Percentiles rank a stretch among this genome's conserved stretches.
phyloP scores from a whole-genome alignment of 2,329 filamentous ascomycete genomes.

The Ophiostoma quercus region DNA sequence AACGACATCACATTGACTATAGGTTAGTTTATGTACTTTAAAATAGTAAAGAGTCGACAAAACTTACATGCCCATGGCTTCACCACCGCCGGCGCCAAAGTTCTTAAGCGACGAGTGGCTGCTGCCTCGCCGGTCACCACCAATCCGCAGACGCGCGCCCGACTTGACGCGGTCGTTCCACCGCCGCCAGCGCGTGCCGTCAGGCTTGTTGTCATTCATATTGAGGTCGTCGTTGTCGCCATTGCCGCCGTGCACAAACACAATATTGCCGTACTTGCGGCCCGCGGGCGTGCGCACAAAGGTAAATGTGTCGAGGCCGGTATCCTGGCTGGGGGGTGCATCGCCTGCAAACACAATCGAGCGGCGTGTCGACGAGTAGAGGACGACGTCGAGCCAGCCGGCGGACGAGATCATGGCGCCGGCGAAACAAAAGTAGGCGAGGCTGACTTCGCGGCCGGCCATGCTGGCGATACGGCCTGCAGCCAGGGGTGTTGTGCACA shows the following conservation, averaged over 20 bases:
- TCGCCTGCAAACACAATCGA: slow-evolving; percentile 48
- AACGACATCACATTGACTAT: slow-evolving; percentile 41
- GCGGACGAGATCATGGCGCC: slow-evolving; percentile 55
- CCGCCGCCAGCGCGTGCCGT: not conserved
- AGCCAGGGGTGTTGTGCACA: slow-evolving; percentile 64
- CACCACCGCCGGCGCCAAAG: slow-evolving; percentile 20
- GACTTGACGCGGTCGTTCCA: slow-evolving; percentile 32
- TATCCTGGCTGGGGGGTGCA: slow-evolving; percentile 39
- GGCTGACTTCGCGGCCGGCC: slow-evolving; percentile 47
- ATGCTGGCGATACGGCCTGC: slow-evolving; percentile 59
- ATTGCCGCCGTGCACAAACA: slow-evolving; percentile 35
- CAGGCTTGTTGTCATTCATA: not conserved
- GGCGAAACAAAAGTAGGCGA: slow-evolving; percentile 54
- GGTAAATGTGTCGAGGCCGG: slow-evolving; percentile 48
- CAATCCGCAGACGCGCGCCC: slow-evolving; percentile 28
- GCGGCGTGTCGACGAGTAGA: slow-evolving; percentile 50
- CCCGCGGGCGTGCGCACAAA: slow-evolving; percentile 43
- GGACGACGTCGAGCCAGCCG: slow-evolving; percentile 50
- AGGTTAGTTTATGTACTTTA: not conserved
- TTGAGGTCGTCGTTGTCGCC: slow-evolving; percentile 36
- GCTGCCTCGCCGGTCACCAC: slow-evolving; percentile 23
- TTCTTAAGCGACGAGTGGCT: slow-evolving; percentile 20
- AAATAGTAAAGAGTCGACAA: not conserved
- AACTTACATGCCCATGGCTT: slow-evolving; percentile 24
- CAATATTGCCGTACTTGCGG: slow-evolving; percentile 41